Evolutionary conservation across 2,329 filamentous ascomycete genomes (phyloP).

Genomic region (Talaromyces pinophilus): DNA sequence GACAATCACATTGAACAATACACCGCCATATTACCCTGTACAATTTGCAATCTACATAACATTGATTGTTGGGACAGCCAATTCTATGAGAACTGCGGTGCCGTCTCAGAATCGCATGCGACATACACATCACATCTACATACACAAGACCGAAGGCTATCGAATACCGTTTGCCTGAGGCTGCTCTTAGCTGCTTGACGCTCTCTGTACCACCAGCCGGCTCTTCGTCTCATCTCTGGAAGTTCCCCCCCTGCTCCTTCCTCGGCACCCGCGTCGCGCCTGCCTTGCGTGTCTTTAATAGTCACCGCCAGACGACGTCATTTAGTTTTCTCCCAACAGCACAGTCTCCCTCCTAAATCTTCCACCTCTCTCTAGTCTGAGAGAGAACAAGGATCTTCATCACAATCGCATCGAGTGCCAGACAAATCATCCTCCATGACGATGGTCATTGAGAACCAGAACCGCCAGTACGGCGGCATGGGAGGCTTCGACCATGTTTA

Average conservation of each 20-base stretch:
- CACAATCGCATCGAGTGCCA: background rate
- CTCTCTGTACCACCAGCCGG: background rate
- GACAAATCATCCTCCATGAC: constrained; percentile 65
- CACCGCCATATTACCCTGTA: no score
- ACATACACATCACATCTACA: background rate
- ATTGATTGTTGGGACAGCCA: background rate
- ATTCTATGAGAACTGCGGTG: background rate
- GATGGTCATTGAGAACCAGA: constrained; percentile 90
- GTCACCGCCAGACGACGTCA: constrained; percentile 12
- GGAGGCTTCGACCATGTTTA: constrained; percentile 75
- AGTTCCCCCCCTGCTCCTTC: constrained; percentile 4
- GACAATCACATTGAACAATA: background rate
- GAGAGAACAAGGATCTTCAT: background rate
- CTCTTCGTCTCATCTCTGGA: background rate
- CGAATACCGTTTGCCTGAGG: background rate
- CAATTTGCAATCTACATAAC: background rate
- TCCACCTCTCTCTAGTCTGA: background rate
- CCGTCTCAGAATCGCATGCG: background rate
- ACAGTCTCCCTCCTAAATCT: background rate
- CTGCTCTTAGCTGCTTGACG: background rate
- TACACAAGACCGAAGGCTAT: constrained; percentile 8
- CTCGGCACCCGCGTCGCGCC: constrained; percentile 23
- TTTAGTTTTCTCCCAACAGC: constrained; percentile 7
- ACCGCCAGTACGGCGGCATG: constrained; percentile 76
- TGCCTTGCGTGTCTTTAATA: constrained; percentile 9